Base-by-base conservation (phyloP, 768 basidiomycete genomes). In the Boletus reticuloceps region DNA sequence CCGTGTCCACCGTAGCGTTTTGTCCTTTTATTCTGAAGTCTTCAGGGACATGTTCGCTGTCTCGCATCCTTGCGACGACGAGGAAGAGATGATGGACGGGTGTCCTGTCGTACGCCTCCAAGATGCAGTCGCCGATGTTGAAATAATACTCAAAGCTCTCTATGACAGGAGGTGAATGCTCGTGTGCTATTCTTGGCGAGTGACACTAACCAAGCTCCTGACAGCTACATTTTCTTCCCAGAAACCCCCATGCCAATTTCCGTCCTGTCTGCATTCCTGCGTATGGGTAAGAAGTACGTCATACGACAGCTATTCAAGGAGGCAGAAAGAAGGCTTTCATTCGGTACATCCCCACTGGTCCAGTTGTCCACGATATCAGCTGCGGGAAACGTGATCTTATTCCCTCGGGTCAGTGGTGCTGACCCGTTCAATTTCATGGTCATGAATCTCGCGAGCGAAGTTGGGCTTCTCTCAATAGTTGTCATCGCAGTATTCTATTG, bases 31-130 rank as follows among this genome's bases (percentile, higher is more conserved):
- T 49, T 72, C 71, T 3, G 56, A 59, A 5, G 55, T 74, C n/a
- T 72, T 74, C 57, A 57, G 53, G 17, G 68, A 66, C 34, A 68
- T 72, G 70, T 71, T 72, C 13, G 13, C 46, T 6, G 36, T 32
- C 29, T 53, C 54, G 2, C 55, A 64, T 3, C 20, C 48, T 27
- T n/a, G 42, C 13, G 52, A 40, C 16, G 27, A 7, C 2, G 50
- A 56, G 12, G 20, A 50, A 32, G 55, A 58, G 7, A 2, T 43
- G 27, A 48, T 69, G 6, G 65, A 69, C 0, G 48, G 46, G 1
- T 68, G 68, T 47, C 68, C 68, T 9, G 45, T 61, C 22, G 14
- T 67, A 38, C 53, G 41, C 20, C 60, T 66, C 12, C 41, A 55
- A 0, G 67, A 69, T 19, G 14, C 37, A 6, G 49, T 22, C n/a